phyloP scores from a whole-genome alignment of 164 flowering plant genomes.

The Liquidambar formosana region DNA sequence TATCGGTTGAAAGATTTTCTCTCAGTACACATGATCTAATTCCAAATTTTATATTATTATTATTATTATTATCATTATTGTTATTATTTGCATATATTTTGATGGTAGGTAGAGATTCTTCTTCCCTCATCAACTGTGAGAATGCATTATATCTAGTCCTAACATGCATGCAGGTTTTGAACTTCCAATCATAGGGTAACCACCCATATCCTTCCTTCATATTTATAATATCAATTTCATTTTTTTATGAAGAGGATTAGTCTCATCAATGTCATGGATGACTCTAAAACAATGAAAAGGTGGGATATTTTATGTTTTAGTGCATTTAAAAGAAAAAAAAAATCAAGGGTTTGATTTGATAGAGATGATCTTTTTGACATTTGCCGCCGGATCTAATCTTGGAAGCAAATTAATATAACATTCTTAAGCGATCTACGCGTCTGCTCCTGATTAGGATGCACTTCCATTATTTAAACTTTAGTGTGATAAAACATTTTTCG shows the following conservation, averaged over 20 bases:
- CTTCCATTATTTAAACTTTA: no score
- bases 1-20: no score
- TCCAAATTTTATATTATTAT: not conserved
- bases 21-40: not conserved
- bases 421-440: not conserved
- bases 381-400: not conserved
- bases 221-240: not conserved
- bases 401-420: not conserved
- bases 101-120: conserved; percentile 15
- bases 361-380: not conserved
- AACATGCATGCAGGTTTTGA: conserved; percentile 4
- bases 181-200: conserved; percentile 31
- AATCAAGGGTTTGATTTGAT: not conserved
- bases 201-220: conserved; percentile 15
- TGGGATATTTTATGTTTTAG: not conserved
- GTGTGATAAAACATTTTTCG: no score
- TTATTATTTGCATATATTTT: not conserved
- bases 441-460: not conserved
- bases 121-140: not conserved
- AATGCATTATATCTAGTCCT: not conserved
- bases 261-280: conserved; percentile 35
- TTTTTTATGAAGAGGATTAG: not conserved
- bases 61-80: not conserved
- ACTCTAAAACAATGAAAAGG: conserved; percentile 13
- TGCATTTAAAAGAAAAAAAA: no score